Conservation (phyloP, 2,329 filamentous ascomycete genomes). For the Aspergillus sp. region DNA sequence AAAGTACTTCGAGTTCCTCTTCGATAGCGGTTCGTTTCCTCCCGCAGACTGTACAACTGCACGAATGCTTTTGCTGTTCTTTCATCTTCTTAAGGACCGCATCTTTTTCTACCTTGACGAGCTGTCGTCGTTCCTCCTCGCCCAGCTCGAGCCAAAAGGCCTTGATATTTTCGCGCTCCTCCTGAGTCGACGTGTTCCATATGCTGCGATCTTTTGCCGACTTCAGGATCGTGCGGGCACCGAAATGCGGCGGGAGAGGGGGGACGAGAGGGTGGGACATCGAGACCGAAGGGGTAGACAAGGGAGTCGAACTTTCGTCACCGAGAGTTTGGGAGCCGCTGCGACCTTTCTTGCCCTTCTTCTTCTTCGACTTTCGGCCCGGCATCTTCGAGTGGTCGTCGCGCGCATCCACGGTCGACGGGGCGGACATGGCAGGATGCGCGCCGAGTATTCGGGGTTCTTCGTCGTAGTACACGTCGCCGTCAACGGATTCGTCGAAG, state of each 20-base stretch:
- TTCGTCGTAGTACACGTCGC: conserved; percentile 58
- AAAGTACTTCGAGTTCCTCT: conserved; percentile 94
- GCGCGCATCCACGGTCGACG: conserved; percentile 17
- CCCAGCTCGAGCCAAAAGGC: conserved; percentile 95
- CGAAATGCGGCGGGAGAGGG: conserved; percentile 44
- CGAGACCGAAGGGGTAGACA: conserved; percentile 45
- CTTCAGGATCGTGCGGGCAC: conserved; percentile 43
- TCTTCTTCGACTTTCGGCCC: conserved; percentile 41
- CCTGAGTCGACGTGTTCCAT: conserved; percentile 93
- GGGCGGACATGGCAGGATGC: conserved; percentile 16
- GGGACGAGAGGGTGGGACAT: conserved; percentile 42
- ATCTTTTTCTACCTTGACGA: conserved; percentile 98
- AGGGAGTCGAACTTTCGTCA: conserved; percentile 40
- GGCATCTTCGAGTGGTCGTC: conserved; percentile 23
- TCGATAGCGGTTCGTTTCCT: conserved; percentile 96
- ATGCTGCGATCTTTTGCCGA: conserved; percentile 74
- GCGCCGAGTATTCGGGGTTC: conserved; percentile 46
- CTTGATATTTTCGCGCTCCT: conserved; percentile 96
- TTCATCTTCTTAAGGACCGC: conserved; percentile 99
- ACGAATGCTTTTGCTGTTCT: conserved; percentile 98
- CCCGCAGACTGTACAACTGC: conserved; percentile 95
- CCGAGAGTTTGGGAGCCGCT: conserved; percentile 35
- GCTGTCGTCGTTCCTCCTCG: conserved; percentile 89
- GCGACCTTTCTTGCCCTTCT: conserved; percentile 40
- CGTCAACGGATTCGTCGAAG: conserved; percentile 43